Base-by-base conservation (phyloP, 306 rosid species). In the Cucurbita moschata region DNA sequence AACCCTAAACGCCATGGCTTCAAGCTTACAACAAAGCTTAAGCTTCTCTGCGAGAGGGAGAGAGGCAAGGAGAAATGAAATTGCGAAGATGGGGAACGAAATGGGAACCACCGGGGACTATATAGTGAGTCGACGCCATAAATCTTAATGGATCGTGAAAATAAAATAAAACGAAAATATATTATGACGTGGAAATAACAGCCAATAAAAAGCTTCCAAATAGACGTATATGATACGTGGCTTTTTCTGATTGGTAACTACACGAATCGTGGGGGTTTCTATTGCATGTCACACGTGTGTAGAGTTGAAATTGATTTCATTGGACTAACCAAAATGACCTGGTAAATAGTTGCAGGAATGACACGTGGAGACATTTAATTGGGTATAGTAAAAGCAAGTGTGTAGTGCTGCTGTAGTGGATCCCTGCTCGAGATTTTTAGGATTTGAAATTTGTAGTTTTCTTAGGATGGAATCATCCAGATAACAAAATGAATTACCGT, bases 1-100 rank as follows among this genome's bases (percentile, higher is more conserved):
- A 73, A 78, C 86, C 92, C 91, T 68, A 74, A 83, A 73, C 87
- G 96, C 96, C 97, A 95, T 95, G 78, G 88, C 80, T 14, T 65
- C 55, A 3, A n/a, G 60, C 19, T 14, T 67, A 42, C 5, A 12
- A 35, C 5, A 12, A 35, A n/a, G 60, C 40, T 73, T 46, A 35
- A n/a, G 60, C 40, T 73, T 46, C 39, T 14, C 58, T 42, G 53
- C n/a, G 57, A 57, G 71, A 61, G 49, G 47, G 42, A 10, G 73
- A 53, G 74, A 56, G 21, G 10, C 9, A 18, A n/a, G 18, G 14
- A 63, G 50, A 63, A 52, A 75, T 58, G 71, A 73, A 75, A 51
- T 38, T 15, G 74, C 58, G 13, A 50, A 23, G 55, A 18, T 21
- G 53, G n/a, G 38, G 72, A 66, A 15, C 15, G 44, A 30, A 47